A percentile compares a stretch with the other conserved stretches of the same genome.
Conservation (phyloP, 805 yeast species). For the Cyberlindnera mrakii region DNA sequence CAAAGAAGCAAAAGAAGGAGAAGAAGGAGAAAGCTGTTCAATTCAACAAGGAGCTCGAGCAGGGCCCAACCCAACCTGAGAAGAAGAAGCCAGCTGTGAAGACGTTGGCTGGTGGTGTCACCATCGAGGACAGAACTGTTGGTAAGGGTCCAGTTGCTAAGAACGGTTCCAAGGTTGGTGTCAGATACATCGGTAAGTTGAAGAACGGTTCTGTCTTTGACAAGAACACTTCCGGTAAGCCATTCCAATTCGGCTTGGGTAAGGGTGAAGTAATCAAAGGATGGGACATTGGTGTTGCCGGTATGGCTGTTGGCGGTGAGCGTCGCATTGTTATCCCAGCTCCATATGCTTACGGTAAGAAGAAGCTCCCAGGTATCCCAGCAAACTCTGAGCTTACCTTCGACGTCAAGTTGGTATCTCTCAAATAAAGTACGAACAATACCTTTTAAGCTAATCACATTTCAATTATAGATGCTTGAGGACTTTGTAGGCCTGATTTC, state of each 20-base stretch:
- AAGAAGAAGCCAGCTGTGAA: constrained; percentile 59
- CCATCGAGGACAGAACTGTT: constrained; percentile 83
- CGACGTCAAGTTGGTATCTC: constrained; percentile 87
- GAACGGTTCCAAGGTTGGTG: constrained; percentile 85
- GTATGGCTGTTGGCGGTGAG: constrained; percentile 98
- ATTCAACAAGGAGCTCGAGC: constrained; percentile 86
- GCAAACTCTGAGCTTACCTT: constrained; percentile 94
- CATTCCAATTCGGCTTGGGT: constrained; percentile 86
- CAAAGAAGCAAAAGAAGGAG: constrained; percentile 25
- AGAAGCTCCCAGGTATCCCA: constrained; percentile 94
- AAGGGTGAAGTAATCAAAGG: constrained; percentile 98
- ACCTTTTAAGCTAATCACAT: not conserved
- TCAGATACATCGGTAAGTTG: constrained; percentile 96
- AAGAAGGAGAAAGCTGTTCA: constrained; percentile 67
- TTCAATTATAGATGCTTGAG: too few relatives aligned
- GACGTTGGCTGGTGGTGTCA: constrained; percentile 88
- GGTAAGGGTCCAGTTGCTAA: constrained; percentile 90
- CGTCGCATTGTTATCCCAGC: constrained; percentile 96
- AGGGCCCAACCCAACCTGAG: constrained; percentile 71
- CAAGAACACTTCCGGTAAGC: constrained; percentile 96
- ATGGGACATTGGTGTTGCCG: constrained; percentile 97
- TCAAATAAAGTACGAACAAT: constrained; percentile 48
- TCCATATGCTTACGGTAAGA: constrained; percentile 92
- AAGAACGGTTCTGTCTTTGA: constrained; percentile 95
- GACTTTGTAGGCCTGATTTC: too few relatives aligned